These are phyloP conservation scores for Alternaria gaisen DNA, from an alignment of 2,329 filamentous ascomycete species.

Conservation along the genomic window DNA sequence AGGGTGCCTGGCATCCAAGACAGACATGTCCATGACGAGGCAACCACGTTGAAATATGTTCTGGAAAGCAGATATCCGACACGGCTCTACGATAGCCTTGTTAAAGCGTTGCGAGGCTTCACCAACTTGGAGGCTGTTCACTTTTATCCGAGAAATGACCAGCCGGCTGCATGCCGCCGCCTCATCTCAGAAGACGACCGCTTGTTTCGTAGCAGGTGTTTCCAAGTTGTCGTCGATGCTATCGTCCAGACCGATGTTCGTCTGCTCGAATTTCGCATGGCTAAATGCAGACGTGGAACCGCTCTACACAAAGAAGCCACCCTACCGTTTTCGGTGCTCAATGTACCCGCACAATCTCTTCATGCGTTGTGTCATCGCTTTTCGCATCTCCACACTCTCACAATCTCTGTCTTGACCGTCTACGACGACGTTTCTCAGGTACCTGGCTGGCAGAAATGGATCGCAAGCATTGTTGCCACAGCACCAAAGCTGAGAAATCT, in stretches of 20 bases:
- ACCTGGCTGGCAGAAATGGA: slow-evolving; percentile 33
- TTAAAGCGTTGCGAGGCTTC: slow-evolving; percentile 26
- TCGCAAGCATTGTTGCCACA: slow-evolving; percentile 32
- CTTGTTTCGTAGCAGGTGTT: slow-evolving; percentile 32
- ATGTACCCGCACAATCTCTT: slow-evolving; percentile 18
- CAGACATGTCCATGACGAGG: slow-evolving; percentile 30
- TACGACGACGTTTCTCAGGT: slow-evolving; percentile 20
- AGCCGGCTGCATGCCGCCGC: slow-evolving; percentile 18
- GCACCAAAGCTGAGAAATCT: slow-evolving; percentile 29
- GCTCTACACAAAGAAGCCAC: slow-evolving; percentile 22
- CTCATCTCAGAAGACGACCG: slow-evolving; percentile 22
- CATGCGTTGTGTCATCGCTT: slow-evolving; percentile 25
- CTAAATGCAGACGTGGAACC: slow-evolving; percentile 19
- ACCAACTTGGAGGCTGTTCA: slow-evolving; percentile 29
- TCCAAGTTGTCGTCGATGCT: slow-evolving; percentile 34
- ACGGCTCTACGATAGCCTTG: slow-evolving; percentile 31
- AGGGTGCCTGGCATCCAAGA: slow-evolving; percentile 25
- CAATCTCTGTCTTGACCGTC: slow-evolving; percentile 27
- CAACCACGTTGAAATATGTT: slow-evolving; percentile 34
- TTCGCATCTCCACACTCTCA: slow-evolving; percentile 24
- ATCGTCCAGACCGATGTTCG: slow-evolving; percentile 28
- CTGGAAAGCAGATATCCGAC: slow-evolving; percentile 19
- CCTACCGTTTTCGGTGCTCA: slow-evolving; percentile 26
- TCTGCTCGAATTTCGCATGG: slow-evolving; percentile 34
- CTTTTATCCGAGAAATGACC: slow-evolving; percentile 25